phyloP scores from a whole-genome alignment of 106 monocot genomes.

The Dendrobium catenatum region DNA sequence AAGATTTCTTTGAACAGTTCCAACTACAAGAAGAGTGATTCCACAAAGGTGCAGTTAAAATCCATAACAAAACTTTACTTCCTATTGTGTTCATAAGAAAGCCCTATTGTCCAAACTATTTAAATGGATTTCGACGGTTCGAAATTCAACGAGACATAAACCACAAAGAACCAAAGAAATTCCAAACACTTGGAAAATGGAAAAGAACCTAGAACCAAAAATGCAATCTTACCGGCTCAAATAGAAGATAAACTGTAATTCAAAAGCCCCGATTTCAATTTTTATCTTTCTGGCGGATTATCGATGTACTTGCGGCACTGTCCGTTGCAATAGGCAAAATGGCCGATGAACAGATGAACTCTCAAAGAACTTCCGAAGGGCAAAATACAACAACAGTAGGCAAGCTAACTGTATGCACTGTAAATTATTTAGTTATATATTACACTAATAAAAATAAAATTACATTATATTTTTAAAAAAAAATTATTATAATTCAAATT shows the following conservation, averaged over 20 bases:
- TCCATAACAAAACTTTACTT: too few relatives aligned
- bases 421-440: too few relatives aligned
- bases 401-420: too few relatives aligned
- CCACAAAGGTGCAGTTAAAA: too few relatives aligned
- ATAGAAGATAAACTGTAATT: not conserved
- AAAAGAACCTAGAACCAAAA: not conserved
- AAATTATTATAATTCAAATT: too few relatives aligned
- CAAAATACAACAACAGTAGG: too few relatives aligned
- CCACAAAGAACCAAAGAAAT: not conserved
- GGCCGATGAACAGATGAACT: not conserved
- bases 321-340: not conserved
- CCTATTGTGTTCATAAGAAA: not conserved
- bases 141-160: not conserved
- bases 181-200: not conserved
- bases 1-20: not conserved
- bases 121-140: not conserved
- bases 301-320: not conserved
- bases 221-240: not conserved
- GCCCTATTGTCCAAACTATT: not conserved
- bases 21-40: not conserved
- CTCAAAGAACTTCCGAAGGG: not conserved
- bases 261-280: not conserved
- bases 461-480: too few relatives aligned
- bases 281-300: not conserved
- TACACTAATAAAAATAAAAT: too few relatives aligned